These are phyloP conservation scores for Sphagnum fallax DNA, from an alignment of 228 moss, liverwort and hornwort species.

Conservation along the genomic window DNA sequence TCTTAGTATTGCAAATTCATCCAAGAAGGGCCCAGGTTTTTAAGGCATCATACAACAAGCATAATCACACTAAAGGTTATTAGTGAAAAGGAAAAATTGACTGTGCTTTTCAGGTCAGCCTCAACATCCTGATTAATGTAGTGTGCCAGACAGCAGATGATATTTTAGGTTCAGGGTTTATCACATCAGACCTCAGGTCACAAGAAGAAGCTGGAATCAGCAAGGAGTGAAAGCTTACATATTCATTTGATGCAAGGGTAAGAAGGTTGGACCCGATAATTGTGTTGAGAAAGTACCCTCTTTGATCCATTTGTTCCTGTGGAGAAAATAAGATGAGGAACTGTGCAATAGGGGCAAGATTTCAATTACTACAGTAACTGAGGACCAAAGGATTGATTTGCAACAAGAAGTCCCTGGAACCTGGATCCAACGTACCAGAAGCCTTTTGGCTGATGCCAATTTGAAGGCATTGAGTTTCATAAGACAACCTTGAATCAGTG, in stretches of 20 bases:
- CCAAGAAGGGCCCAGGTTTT: not conserved
- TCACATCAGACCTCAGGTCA: too few relatives aligned
- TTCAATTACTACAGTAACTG: too few relatives aligned
- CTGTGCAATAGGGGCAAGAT: too few relatives aligned
- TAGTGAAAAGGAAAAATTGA: too few relatives aligned
- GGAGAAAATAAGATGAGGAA: not conserved
- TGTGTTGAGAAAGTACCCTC: slow-evolving; percentile 64
- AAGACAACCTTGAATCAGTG: slow-evolving; percentile 58
- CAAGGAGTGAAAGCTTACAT: slow-evolving; percentile 7
- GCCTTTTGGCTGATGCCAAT: slow-evolving; percentile 42
- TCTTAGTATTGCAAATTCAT: not conserved
- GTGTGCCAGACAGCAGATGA: slow-evolving; percentile 5
- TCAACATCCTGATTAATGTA: not conserved
- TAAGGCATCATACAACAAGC: not conserved
- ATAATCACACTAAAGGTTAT: too few relatives aligned
- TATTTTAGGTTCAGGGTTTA: slow-evolving; percentile 5
- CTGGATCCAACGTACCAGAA: slow-evolving; percentile 38
- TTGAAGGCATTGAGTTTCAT: slow-evolving; percentile 17
- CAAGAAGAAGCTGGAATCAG: too few relatives aligned
- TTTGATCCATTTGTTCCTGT: slow-evolving; percentile 50
- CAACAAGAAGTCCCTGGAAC: not conserved
- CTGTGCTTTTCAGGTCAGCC: not conserved
- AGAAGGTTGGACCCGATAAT: slow-evolving; percentile 45
- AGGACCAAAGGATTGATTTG: too few relatives aligned
- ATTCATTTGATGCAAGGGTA: slow-evolving; percentile 27